A percentile compares a stretch with the other conserved stretches of the same genome.
Conservation (phyloP, 192 early-diverging fungal genomes). For the Coemansia pectinata region DNA sequence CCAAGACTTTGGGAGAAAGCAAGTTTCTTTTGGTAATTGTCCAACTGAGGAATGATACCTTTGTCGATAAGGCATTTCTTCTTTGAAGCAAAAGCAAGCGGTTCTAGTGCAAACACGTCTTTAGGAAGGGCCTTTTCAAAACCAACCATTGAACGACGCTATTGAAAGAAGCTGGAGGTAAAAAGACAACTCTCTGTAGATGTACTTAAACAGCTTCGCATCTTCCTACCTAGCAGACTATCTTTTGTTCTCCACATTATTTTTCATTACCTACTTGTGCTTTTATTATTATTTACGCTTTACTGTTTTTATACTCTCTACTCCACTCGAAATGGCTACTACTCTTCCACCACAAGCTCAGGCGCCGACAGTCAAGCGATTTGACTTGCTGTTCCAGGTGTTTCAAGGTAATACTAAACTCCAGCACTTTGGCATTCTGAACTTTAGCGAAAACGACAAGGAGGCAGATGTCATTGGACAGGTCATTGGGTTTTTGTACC, state of each 20-base stretch:
- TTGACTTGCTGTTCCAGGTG: constrained; percentile 2
- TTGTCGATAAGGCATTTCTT: background rate
- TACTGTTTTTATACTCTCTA: background rate
- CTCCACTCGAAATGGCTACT: background rate
- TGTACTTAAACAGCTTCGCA: background rate
- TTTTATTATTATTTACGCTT: background rate
- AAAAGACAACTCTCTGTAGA: background rate
- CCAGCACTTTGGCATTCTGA: constrained; percentile 8
- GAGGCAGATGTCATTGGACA: background rate
- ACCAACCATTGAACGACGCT: background rate
- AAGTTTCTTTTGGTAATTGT: background rate
- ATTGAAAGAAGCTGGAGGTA: background rate
- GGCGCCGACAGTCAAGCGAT: background rate
- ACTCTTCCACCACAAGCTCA: background rate
- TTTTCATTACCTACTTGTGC: background rate
- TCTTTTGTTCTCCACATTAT: background rate
- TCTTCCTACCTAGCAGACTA: background rate
- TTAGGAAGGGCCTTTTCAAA: background rate
- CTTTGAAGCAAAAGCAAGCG: background rate
- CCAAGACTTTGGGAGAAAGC: background rate
- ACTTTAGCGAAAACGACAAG: background rate
- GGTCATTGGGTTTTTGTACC: constrained; percentile 2
- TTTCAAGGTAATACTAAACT: background rate
- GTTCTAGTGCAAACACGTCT: background rate
- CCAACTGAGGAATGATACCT: background rate